Evolutionary conservation across 352 stramenopile genomes (phyloP).

Genomic region (Globisporangium okanoganense): DNA sequence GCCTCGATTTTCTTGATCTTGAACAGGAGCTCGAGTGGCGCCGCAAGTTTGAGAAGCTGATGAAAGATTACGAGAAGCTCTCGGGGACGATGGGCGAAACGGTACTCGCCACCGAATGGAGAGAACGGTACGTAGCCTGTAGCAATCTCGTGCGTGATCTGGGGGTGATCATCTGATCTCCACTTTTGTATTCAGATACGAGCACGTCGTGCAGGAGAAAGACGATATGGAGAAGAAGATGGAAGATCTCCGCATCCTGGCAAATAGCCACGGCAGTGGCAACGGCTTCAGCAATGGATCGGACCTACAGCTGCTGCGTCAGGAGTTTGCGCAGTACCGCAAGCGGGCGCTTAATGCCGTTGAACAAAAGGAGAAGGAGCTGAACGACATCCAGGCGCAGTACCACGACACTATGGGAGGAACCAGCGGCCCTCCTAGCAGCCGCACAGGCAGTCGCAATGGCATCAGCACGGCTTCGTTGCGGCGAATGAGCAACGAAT

Average conservation of each 20-base stretch:
- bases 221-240: constrained; percentile 73
- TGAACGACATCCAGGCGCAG: constrained; percentile 65
- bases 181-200: constrained; percentile 37
- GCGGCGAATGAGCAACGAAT: constrained; percentile 75
- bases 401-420: constrained; percentile 37
- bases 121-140: constrained; percentile 40
- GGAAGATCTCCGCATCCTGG: constrained; percentile 50
- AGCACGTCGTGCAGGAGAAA: constrained; percentile 72
- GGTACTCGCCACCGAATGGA: constrained; percentile 80
- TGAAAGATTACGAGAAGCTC: constrained; percentile 85
- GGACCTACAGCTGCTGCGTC: constrained; percentile 60
- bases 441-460: constrained; percentile 41
- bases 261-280: constrained; percentile 26
- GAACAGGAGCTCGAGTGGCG: constrained; percentile 70
- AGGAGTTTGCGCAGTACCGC: constrained; percentile 79
- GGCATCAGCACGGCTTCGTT: constrained; percentile 25
- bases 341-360: constrained; percentile 74
- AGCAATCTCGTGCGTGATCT: background rate
- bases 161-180: background rate
- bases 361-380: constrained; percentile 80
- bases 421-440: constrained; percentile 27
- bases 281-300: constrained; percentile 24
- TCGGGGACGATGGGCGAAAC: constrained; percentile 85
- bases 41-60: constrained; percentile 82
- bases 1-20: background rate